Conservation (phyloP, 2,329 filamentous ascomycete species). For the Ascochyta pisi region DNA sequence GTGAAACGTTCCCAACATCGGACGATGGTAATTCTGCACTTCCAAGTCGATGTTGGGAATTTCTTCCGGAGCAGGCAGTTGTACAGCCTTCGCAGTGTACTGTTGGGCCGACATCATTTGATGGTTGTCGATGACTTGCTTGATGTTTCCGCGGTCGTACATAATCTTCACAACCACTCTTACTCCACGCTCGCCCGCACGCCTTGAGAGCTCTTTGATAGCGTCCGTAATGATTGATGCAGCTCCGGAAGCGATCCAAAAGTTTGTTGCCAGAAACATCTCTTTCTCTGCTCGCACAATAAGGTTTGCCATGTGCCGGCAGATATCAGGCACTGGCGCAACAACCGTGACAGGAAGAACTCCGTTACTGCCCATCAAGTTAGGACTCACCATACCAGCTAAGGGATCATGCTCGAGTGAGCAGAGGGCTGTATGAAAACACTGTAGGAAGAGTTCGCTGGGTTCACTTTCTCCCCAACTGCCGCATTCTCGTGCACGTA, state of each 20-base stretch:
- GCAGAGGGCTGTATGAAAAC: conserved; percentile 70
- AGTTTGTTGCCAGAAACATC: conserved; percentile 77
- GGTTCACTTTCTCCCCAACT: conserved; percentile 70
- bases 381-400: conserved; percentile 64
- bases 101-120: conserved; percentile 64
- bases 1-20: conserved; percentile 77
- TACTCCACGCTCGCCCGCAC: conserved; percentile 64
- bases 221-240: conserved; percentile 72
- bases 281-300: conserved; percentile 76
- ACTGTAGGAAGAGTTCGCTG: conserved; percentile 71
- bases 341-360: conserved; percentile 73
- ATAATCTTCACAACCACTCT: conserved; percentile 74
- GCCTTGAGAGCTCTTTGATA: conserved; percentile 70
- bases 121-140: conserved; percentile 71
- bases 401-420: conserved; percentile 61
- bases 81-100: conserved; percentile 63
- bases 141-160: conserved; percentile 73
- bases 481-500: conserved; percentile 66
- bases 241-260: conserved; percentile 74
- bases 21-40: conserved; percentile 75
- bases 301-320: conserved; percentile 75
- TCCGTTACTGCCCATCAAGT: conserved; percentile 67
- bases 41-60: conserved; percentile 75
- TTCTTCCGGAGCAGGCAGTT: conserved; percentile 67
- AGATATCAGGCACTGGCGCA: conserved; percentile 72